Conservation (phyloP, 192 early-diverging fungal genomes). For the Coemansia sp. region DNA sequence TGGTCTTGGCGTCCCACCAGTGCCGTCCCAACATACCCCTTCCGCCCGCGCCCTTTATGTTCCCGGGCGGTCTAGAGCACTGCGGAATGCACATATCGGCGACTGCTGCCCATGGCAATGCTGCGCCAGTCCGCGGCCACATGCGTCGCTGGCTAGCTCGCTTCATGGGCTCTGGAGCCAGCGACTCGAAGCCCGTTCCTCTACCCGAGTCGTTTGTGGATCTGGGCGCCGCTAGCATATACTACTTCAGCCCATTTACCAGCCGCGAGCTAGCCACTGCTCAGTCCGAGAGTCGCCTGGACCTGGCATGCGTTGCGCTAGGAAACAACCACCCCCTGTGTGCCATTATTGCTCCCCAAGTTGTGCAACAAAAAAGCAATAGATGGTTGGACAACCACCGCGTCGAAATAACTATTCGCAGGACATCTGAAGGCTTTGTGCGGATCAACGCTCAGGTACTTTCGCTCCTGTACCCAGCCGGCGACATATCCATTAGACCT, state of each 20-base stretch:
- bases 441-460: conserved; percentile 13
- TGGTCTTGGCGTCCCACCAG: conserved; percentile 32
- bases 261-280: background rate
- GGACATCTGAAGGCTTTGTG: conserved; percentile 33
- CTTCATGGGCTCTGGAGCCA: conserved; percentile 25
- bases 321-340: conserved; percentile 9
- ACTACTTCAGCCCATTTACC: conserved; percentile 27
- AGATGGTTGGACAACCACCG: conserved; percentile 40
- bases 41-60: conserved; percentile 37
- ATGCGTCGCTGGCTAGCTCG: conserved; percentile 42
- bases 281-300: conserved; percentile 4
- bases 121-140: conserved; percentile 1
- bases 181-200: background rate
- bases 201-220: conserved; percentile 28
- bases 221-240: conserved; percentile 26
- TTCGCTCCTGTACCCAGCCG: conserved; percentile 26
- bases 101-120: background rate
- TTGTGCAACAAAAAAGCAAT: conserved; percentile 5
- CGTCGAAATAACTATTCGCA: conserved; percentile 21
- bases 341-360: conserved; percentile 10
- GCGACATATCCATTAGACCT: conserved; percentile 12
- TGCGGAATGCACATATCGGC: conserved; percentile 37
- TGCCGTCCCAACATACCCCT: conserved; percentile 25
- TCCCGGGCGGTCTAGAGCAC: conserved; percentile 24
- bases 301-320: conserved; percentile 10